Evolutionary conservation across 352 stramenopile species (phyloP).

Genomic region (Globisporangium canariense): DNA sequence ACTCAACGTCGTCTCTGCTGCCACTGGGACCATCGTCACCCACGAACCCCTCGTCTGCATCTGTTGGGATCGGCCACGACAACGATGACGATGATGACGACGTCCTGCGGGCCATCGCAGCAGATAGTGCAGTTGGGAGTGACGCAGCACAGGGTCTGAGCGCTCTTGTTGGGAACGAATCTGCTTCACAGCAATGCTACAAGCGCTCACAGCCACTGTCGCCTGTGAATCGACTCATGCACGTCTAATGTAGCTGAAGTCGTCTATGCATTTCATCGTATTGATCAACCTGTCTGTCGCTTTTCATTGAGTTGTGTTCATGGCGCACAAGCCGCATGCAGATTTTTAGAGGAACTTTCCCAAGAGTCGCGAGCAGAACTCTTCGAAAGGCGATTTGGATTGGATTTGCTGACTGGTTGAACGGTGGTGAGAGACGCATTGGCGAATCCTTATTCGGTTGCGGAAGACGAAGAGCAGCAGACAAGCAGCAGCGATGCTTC

Average conservation of each 20-base stretch:
- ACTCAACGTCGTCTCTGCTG: slow-evolving; percentile 7
- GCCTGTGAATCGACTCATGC: slow-evolving; percentile 29
- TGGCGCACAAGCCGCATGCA: not conserved
- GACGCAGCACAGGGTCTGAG: slow-evolving; percentile 30
- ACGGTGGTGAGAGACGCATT: not conserved
- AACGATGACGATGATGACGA: not conserved
- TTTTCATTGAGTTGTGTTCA: not conserved
- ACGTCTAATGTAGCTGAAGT: slow-evolving; percentile 19
- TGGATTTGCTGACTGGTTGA: not conserved
- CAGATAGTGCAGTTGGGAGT: not conserved
- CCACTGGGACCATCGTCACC: slow-evolving; percentile 11
- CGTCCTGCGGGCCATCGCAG: not conserved
- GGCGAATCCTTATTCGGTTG: not conserved
- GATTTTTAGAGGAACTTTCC: not conserved
- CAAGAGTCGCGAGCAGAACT: not conserved
- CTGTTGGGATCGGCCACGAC: slow-evolving; percentile 1
- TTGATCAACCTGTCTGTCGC: not conserved
- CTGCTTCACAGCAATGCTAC: slow-evolving; percentile 36
- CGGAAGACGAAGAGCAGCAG: not conserved
- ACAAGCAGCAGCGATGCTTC: not conserved
- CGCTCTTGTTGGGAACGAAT: slow-evolving; percentile 7
- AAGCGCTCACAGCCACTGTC: slow-evolving; percentile 53
- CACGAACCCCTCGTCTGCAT: slow-evolving; percentile 16
- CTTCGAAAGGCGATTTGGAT: slow-evolving; percentile 2
- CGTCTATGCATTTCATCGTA: not conserved